Conservation (phyloP, 192 early-diverging fungal genomes). For the Backusella westeae region DNA sequence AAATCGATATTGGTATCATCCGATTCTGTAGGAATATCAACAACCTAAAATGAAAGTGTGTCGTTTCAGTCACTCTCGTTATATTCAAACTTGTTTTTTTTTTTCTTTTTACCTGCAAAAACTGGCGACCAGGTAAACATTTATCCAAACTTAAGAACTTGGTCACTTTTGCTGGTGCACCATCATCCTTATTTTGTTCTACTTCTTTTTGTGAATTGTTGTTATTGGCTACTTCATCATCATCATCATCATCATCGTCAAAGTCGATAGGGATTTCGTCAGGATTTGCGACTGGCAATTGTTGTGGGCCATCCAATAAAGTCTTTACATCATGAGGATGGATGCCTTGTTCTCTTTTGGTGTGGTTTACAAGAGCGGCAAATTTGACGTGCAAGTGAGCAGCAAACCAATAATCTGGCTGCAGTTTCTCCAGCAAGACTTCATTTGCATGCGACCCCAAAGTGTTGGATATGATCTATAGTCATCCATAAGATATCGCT, state of each 20-base stretch:
- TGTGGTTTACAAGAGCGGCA: slow-evolving; percentile 63
- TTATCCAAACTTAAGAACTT: slow-evolving; percentile 95
- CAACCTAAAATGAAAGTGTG: slow-evolving; percentile 38
- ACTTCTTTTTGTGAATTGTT: background rate
- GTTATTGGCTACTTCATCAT: background rate
- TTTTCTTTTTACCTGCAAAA: slow-evolving; percentile 69
- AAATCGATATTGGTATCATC: slow-evolving; percentile 46
- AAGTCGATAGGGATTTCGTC: slow-evolving; percentile 56
- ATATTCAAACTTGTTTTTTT: background rate
- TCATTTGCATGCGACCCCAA: slow-evolving; percentile 79
- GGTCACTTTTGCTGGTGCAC: slow-evolving; percentile 45
- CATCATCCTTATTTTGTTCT: background rate
- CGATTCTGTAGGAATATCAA: slow-evolving; percentile 44
- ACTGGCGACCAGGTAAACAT: slow-evolving; percentile 75
- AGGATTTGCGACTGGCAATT: slow-evolving; percentile 30
- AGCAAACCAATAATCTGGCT: slow-evolving; percentile 91
- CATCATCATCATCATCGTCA: slow-evolving; percentile 1
- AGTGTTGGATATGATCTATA: slow-evolving; percentile 63
- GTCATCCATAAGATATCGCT: background rate
- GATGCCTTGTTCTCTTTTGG: slow-evolving; percentile 25
- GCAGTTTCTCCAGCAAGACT: slow-evolving; percentile 66
- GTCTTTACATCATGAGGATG: slow-evolving; percentile 17
- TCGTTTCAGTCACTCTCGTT: background rate
- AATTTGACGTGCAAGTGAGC: slow-evolving; percentile 96
- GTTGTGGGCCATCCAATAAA: slow-evolving; percentile 27